Conservation (phyloP, 352 stramenopile species). For the Phytophthora idaei region DNA sequence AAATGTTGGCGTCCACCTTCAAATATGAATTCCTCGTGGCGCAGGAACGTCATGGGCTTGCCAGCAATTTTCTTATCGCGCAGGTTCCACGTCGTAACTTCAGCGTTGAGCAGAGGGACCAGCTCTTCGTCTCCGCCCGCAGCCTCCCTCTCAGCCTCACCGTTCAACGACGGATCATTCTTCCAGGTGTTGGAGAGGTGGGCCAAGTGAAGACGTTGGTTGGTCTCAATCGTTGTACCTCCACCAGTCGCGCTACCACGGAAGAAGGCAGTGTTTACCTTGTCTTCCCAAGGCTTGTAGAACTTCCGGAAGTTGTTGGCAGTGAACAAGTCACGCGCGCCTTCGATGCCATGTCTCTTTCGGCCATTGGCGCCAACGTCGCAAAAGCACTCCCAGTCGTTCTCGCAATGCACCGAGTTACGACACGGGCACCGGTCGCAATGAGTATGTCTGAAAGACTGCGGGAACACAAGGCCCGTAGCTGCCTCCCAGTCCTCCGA, state of each 20-base stretch:
- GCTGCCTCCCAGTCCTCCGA: slow-evolving; percentile 95
- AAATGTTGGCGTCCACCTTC: slow-evolving; percentile 94
- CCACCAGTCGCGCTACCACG: slow-evolving; percentile 96
- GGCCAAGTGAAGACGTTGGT: slow-evolving; percentile 95
- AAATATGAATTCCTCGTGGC: slow-evolving; percentile 83
- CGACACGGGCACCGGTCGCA: slow-evolving; percentile 77
- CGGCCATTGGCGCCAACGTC: slow-evolving; percentile 53
- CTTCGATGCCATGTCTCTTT: slow-evolving; percentile 79
- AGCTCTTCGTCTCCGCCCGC: slow-evolving; percentile 36
- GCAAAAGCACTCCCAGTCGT: slow-evolving; percentile 84
- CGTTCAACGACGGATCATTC: slow-evolving; percentile 87
- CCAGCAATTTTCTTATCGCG: slow-evolving; percentile 96
- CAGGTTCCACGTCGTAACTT: slow-evolving; percentile 96
- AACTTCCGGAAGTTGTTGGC: slow-evolving; percentile 98
- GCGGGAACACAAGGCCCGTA: slow-evolving; percentile 90
- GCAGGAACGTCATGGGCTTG: slow-evolving; percentile 95
- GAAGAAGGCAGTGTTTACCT: slow-evolving; percentile 98
- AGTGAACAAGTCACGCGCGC: slow-evolving; percentile 95
- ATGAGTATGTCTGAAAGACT: slow-evolving; percentile 90
- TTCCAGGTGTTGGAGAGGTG: slow-evolving; percentile 95
- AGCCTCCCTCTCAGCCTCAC: slow-evolving; percentile 39
- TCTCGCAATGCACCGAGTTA: slow-evolving; percentile 71
- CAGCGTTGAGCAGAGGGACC: slow-evolving; percentile 95
- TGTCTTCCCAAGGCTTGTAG: slow-evolving; percentile 95
- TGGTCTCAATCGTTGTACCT: slow-evolving; percentile 95